These are phyloP conservation scores for Macrophomina phaseolina DNA, from an alignment of 2,329 filamentous ascomycete species.

Conservation along the genomic window DNA sequence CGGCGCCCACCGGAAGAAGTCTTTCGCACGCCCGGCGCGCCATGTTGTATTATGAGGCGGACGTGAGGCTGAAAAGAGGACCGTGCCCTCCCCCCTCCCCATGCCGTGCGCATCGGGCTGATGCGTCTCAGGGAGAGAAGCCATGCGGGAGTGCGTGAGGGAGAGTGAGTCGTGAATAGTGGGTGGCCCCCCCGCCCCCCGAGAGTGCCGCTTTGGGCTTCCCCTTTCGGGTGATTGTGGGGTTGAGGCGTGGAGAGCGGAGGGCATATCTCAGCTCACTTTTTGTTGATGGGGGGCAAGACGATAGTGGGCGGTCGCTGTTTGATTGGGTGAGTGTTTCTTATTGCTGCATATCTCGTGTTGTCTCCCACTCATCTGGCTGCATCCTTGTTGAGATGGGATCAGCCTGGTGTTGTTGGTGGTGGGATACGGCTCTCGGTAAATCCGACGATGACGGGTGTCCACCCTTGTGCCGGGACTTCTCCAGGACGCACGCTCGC, in stretches of 20 bases:
- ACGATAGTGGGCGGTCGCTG: background rate
- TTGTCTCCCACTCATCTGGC: no score
- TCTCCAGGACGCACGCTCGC: constrained; percentile 10
- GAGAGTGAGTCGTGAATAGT: background rate
- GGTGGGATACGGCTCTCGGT: background rate
- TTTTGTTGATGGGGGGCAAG: background rate
- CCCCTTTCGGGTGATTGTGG: background rate
- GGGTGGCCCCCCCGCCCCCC: background rate
- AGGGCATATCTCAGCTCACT: no score
- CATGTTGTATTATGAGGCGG: background rate
- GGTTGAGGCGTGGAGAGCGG: background rate
- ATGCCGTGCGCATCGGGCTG: background rate
- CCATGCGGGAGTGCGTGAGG: background rate
- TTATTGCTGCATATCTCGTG: no score
- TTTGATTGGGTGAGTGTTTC: background rate
- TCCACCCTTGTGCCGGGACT: constrained; percentile 9
- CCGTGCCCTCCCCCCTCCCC: background rate
- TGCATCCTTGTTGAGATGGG: no score
- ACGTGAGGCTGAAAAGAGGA: background rate
- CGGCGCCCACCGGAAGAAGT: constrained; percentile 20
- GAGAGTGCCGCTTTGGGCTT: background rate
- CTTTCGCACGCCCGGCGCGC: background rate
- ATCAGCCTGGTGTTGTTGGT: background rate
- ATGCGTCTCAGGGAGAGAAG: constrained; percentile 13
- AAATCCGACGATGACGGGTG: background rate